Percentiles rank a stretch among this genome's conserved stretches.
These are phyloP conservation scores for Fraxinus albicans DNA, from an alignment of 305 asterid genomes.

Conservation along the genomic window DNA sequence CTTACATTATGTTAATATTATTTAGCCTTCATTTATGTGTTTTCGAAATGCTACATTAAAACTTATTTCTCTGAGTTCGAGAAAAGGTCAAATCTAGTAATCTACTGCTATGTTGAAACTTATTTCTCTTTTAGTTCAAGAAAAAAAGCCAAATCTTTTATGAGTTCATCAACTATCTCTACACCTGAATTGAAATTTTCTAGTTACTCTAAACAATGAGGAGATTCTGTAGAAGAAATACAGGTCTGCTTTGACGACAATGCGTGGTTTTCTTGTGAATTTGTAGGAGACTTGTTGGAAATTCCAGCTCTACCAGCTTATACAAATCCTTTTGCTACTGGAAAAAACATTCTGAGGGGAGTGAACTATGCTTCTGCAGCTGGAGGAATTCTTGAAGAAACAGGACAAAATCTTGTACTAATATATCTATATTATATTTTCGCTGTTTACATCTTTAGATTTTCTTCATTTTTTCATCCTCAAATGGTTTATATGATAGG, in stretches of 20 bases:
- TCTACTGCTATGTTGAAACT: neutral
- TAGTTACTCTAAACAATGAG: neutral
- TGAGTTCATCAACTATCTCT: neutral
- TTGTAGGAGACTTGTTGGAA: conserved; percentile 49
- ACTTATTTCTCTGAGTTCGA: neutral
- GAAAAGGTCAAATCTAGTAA: no score
- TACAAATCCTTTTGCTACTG: conserved; percentile 33
- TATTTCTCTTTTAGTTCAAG: neutral
- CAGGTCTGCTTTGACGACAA: no score
- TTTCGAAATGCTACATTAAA: neutral
- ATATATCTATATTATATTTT: no score
- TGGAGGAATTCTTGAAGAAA: conserved; percentile 73
- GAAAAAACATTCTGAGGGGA: conserved; percentile 40
- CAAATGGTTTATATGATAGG: conserved; percentile 29
- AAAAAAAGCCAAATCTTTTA: neutral
- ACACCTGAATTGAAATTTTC: no score
- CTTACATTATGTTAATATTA: neutral
- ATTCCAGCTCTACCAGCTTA: conserved; percentile 55
- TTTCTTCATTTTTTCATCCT: neutral
- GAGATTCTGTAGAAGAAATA: neutral
- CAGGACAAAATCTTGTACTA: conserved; percentile 57
- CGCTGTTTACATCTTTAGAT: neutral
- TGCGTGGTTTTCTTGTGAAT: neutral
- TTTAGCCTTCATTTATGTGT: neutral
- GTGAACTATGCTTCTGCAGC: conserved; percentile 83